These are phyloP conservation scores for Pisolithus thermaeus DNA, from an alignment of 1,284 basidiomycete species.

Conservation along the genomic window DNA sequence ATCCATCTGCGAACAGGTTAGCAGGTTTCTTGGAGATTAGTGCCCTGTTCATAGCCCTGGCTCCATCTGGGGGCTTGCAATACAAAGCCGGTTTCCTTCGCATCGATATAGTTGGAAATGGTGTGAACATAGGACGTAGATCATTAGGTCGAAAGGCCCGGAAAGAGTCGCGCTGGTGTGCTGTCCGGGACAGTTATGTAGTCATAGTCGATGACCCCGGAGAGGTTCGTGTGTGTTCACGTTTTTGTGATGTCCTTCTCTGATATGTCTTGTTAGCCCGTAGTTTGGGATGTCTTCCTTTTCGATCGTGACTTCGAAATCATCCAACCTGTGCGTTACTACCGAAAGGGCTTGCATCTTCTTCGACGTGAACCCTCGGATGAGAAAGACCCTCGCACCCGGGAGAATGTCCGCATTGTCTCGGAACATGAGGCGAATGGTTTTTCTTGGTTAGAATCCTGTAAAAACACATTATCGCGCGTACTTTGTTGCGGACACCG, in stretches of 20 bases:
- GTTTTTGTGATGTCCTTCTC: conserved; percentile 3
- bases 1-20: conserved; percentile 88
- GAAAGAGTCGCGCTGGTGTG: conserved; percentile 85
- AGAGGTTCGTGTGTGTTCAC: conserved; percentile 49
- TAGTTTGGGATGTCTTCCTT: conserved; percentile 91
- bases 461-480: conserved; percentile 45
- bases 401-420: conserved; percentile 7
- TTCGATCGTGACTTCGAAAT: conserved; percentile 89
- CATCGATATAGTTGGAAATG: conserved; percentile 46
- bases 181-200: conserved; percentile 90
- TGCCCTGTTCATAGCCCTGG: conserved; percentile 79
- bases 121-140: conserved; percentile 57
- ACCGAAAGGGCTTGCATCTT: conserved; percentile 69
- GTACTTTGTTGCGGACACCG: conserved; percentile 32
- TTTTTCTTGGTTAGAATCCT: conserved; percentile 43
- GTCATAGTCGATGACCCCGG: conserved; percentile 86
- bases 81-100: conserved; percentile 87
- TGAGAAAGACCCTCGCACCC: conserved; percentile 23
- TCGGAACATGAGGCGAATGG: conserved; percentile 22
- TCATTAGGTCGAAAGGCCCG: conserved; percentile 62
- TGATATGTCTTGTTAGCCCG: conserved; percentile 40
- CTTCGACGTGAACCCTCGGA: conserved; percentile 38
- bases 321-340: conserved; percentile 70
- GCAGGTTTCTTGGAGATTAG: conserved; percentile 96
- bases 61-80: conserved; percentile 77